Base-by-base conservation (phyloP, 768 basidiomycete species). In the Tylopilus plumbeoviolaceoides region DNA sequence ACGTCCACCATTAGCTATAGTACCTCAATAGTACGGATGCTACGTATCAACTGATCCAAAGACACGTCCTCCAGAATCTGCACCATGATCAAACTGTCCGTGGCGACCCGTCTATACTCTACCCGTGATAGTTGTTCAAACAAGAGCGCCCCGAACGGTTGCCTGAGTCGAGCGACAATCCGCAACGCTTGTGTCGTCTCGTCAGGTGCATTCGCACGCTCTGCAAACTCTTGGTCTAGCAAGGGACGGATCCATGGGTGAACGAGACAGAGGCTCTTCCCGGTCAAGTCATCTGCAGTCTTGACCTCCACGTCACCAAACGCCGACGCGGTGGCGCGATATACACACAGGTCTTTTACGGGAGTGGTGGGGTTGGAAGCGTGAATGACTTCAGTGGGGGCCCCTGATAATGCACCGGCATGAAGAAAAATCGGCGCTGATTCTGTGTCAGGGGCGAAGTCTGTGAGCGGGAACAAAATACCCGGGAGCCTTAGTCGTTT, bases 221-320 rank as follows among this genome's bases (percentile, higher is more conserved):
- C 4, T 14, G 36, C n/a, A 11, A 39, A 44, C 14, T 49, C 44
- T 10, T 50, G 41, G 18, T 47, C 51, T 2, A 51, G 51, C 11
- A 56, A 18, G n/a, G 47, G 25, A 17, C 27, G 18, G 15, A 56
- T 46, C 56, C 53, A 55, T 1, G 56, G 56, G 33, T 30, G 28
- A 23, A 44, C 17, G 28, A 30, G 28, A 10, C 11, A 41, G 21
- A 41, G 21, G 20, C 31, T n/a, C 47, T 21, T 20, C 7, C 20
- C 36, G 7, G 40, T 21, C 8, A 56, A 15, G 28, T 35, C 25
- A 25, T 36, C 47, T 10, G 9, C 35, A 2, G 55, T 52, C 46
- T 18, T 33, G 31, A 53, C 40, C 20, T 53, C 36, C 3, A 56
- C 43, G 1, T 48, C 46, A 1, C 46, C 44, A 4, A 56, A 9